These are phyloP conservation scores for Ceratocystis colombiana DNA, from an alignment of 2,329 filamentous ascomycete genomes.

Conservation along the genomic window DNA sequence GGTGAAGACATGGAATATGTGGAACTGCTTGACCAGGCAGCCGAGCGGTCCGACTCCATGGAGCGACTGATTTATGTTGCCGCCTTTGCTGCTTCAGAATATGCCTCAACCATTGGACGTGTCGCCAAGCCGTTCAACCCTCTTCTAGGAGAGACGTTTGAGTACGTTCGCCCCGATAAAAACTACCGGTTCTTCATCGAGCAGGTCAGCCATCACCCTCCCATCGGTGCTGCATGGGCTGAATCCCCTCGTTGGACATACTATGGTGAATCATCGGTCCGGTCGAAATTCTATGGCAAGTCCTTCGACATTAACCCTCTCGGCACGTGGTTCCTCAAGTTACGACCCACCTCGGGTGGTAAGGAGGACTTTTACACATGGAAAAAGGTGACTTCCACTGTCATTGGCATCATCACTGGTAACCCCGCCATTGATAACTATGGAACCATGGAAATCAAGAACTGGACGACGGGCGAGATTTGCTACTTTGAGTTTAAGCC, in stretches of 20 bases:
- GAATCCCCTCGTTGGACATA: slow-evolving; percentile 94
- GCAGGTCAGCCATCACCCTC: slow-evolving; percentile 95
- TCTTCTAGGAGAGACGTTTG: slow-evolving; percentile 88
- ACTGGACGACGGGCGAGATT: slow-evolving; percentile 91
- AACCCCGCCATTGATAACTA: slow-evolving; percentile 98
- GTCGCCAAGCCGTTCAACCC: slow-evolving; percentile 98
- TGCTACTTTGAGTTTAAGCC: slow-evolving; percentile 86
- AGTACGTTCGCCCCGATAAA: slow-evolving; percentile 91
- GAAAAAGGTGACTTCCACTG: slow-evolving; percentile 97
- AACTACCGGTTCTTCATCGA: slow-evolving; percentile 98
- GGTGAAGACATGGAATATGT: slow-evolving; percentile 98
- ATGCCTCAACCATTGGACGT: slow-evolving; percentile 90
- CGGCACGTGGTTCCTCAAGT: slow-evolving; percentile 88
- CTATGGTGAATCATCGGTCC: slow-evolving; percentile 89
- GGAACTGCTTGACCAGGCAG: slow-evolving; percentile 79
- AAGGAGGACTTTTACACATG: slow-evolving; percentile 88
- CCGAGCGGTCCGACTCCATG: slow-evolving; percentile 72
- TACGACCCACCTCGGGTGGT: slow-evolving; percentile 64
- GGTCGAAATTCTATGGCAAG: slow-evolving; percentile 94
- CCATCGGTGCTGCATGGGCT: slow-evolving; percentile 83
- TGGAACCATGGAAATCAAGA: slow-evolving; percentile 92
- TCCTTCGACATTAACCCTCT: slow-evolving; percentile 95
- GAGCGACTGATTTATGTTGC: slow-evolving; percentile 92
- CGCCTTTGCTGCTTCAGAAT: slow-evolving; percentile 91
- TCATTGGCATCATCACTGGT: slow-evolving; percentile 96